Base-by-base conservation (phyloP, 805 yeast species). In the Clavispora carvajalis region DNA sequence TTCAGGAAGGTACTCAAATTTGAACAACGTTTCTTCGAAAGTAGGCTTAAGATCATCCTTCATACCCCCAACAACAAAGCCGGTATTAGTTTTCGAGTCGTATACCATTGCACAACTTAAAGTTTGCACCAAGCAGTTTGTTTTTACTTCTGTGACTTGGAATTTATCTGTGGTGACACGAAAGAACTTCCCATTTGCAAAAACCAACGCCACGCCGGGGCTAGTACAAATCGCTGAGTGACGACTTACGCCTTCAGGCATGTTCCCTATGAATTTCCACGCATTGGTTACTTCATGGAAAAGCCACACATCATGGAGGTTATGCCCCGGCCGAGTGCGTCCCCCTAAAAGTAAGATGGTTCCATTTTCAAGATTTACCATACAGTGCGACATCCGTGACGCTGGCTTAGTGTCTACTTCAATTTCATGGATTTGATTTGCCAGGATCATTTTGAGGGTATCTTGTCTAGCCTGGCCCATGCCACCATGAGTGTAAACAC, bases 321-420 rank as follows among this genome's bases (percentile, higher is more conserved):
- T 60, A 8, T 58, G 55, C 2, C 73, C 71, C 0, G 95, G 95
- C 1, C 78, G 69, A 2, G 71, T 60, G 45, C 95, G 69, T 3
- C 95, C 95, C 3, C 93, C 95, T 24, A 77, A 60, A 3, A 82
- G 45, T 1, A 81, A 33, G 2, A 63, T 33, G 0, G 50, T 53
- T 1, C 55, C 54, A 11, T 55, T 48, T 2, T 43, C 49, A 1
- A 74, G 28, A 0, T 53, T 39, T 0, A 75, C 69, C 24, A 78
- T 48, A 0, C 80, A 65, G 50, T 84, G 90, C 44, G 82, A 71
- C 77, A 79, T 73, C 41, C 90, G 65, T 7, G 77, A 65, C 0
- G 57, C 41, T 0, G 71, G 63, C 36, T 60, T 58, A 8, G 53
- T 50, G 34, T 9, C 10, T 8, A 15, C n/a, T 19, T 29, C 8